These are phyloP conservation scores for Mycogone perniciosa DNA, from an alignment of 2,329 filamentous ascomycete species.

Conservation along the genomic window DNA sequence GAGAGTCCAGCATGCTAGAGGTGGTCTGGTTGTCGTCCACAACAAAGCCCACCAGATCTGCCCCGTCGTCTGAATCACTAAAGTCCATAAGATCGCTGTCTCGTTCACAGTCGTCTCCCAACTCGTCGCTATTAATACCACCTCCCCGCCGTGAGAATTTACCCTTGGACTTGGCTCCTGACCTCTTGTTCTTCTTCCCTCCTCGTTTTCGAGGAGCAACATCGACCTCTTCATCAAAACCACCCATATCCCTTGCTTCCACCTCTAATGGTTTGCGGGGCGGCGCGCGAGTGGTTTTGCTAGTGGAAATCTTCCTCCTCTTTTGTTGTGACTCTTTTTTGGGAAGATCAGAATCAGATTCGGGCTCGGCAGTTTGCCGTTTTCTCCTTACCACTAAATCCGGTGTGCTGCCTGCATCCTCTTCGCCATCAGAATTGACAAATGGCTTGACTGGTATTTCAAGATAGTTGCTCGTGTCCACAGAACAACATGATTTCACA, in stretches of 20 bases:
- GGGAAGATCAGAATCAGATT: constrained; percentile 2
- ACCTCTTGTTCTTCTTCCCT: constrained; percentile 15
- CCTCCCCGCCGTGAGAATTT: constrained; percentile 17
- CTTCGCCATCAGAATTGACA: constrained; percentile 36
- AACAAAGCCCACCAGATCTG: constrained; percentile 51
- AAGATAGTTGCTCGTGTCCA: constrained; percentile 36
- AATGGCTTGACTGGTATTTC: constrained; percentile 38
- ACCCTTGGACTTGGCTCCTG: constrained; percentile 19
- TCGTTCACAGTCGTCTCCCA: constrained; percentile 46
- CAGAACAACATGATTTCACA: constrained; percentile 28
- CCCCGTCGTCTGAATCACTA: constrained; percentile 42
- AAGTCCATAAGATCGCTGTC: constrained; percentile 42
- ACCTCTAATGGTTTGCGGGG: neutral
- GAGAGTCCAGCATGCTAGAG: constrained; percentile 31
- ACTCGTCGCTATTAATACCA: constrained; percentile 39
- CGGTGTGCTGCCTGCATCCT: constrained; percentile 11
- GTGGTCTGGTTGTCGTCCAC: constrained; percentile 41
- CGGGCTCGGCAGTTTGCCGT: neutral
- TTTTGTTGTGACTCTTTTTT: constrained; percentile 8
- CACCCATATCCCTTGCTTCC: constrained; percentile 18
- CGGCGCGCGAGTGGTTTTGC: neutral
- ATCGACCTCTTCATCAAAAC: constrained; percentile 14
- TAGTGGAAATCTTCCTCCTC: constrained; percentile 13
- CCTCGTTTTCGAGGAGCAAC: constrained; percentile 4
- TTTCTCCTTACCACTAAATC: constrained; percentile 3